phyloP scores from a whole-genome alignment of 108 stramenopile species.

The Epithemia pelagica region DNA sequence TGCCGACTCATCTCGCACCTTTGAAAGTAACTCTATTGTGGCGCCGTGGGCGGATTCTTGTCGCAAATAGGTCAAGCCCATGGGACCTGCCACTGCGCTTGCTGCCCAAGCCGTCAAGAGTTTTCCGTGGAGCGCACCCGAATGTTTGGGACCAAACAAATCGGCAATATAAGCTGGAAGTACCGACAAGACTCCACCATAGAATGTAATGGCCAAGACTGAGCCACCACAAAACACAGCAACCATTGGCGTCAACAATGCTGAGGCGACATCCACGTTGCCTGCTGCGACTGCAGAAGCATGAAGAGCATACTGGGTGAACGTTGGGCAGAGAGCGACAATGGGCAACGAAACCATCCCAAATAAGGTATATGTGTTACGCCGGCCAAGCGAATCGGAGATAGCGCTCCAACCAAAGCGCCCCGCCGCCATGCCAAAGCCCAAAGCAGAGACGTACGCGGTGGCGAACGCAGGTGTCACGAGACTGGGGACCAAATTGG shows the following conservation, averaged over 20 bases:
- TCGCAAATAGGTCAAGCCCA: slow-evolving; percentile 59
- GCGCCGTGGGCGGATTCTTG: slow-evolving; percentile 40
- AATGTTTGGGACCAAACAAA: slow-evolving; percentile 71
- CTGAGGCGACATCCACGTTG: not conserved
- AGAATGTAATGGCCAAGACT: slow-evolving; percentile 59
- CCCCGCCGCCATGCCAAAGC: slow-evolving; percentile 66
- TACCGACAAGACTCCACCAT: slow-evolving; percentile 62
- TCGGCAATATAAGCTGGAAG: slow-evolving; percentile 86
- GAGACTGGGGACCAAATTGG: slow-evolving; percentile 54
- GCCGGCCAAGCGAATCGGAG: slow-evolving; percentile 62
- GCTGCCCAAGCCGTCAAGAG: slow-evolving; percentile 56
- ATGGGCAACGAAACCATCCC: slow-evolving; percentile 52
- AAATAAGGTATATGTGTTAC: slow-evolving; percentile 57
- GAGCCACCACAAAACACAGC: slow-evolving; percentile 55
- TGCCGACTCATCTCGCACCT: slow-evolving; percentile 35
- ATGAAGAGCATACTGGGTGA: slow-evolving; percentile 35
- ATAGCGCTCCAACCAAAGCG: slow-evolving; percentile 74
- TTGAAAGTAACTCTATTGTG: slow-evolving; percentile 49
- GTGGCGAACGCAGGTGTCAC: slow-evolving; percentile 59
- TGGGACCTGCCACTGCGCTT: slow-evolving; percentile 58
- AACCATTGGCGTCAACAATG: slow-evolving; percentile 39
- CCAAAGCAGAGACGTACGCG: slow-evolving; percentile 63
- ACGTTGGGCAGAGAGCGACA: slow-evolving; percentile 32
- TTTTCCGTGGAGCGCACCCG: slow-evolving; percentile 76
- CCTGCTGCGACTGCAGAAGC: not conserved